phyloP scores from a whole-genome alignment of 2,329 filamentous ascomycete species.

The Aspergillus sp. region DNA sequence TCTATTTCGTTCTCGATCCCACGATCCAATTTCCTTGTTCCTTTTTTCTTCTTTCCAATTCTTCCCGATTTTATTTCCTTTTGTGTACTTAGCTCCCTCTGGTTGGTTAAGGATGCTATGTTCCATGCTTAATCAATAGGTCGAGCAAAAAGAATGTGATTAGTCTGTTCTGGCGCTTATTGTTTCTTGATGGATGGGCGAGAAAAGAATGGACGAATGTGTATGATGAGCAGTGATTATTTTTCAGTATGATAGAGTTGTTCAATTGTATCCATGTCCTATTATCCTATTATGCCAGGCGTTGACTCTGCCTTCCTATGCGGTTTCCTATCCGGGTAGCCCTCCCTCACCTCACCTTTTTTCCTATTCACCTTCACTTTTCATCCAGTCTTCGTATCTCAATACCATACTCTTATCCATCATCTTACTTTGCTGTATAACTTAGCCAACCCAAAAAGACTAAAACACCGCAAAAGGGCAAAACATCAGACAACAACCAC shows the following conservation, averaged over 20 bases:
- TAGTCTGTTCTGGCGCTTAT: slow-evolving; percentile 20
- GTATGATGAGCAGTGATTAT: slow-evolving; percentile 13
- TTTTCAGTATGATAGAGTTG: slow-evolving; percentile 7
- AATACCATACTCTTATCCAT: neutral
- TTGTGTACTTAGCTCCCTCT: slow-evolving; percentile 31
- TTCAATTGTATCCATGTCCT: slow-evolving; percentile 28
- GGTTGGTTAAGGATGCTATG: slow-evolving; percentile 30
- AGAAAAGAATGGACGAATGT: too few relatives aligned
- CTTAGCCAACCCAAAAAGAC: neutral
- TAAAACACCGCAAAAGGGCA: neutral
- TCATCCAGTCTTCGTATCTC: neutral
- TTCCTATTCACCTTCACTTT: too few relatives aligned
- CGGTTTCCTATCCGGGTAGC: too few relatives aligned
- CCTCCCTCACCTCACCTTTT: too few relatives aligned
- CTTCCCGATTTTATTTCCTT: slow-evolving; percentile 1
- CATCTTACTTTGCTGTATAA: neutral
- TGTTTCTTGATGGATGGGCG: slow-evolving; percentile 10
- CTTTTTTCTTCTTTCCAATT: slow-evolving; percentile 18
- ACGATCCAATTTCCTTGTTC: slow-evolving; percentile 20
- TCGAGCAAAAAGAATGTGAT: slow-evolving; percentile 29
- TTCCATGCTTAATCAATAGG: slow-evolving; percentile 29
- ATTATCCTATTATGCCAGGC: slow-evolving; percentile 11
- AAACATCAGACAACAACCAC: too few relatives aligned
- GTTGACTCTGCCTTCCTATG: neutral
- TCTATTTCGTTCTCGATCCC: slow-evolving; percentile 20